Base-by-base conservation (phyloP, 495 filamentous ascomycete species). In the Neurospora sp. region DNA sequence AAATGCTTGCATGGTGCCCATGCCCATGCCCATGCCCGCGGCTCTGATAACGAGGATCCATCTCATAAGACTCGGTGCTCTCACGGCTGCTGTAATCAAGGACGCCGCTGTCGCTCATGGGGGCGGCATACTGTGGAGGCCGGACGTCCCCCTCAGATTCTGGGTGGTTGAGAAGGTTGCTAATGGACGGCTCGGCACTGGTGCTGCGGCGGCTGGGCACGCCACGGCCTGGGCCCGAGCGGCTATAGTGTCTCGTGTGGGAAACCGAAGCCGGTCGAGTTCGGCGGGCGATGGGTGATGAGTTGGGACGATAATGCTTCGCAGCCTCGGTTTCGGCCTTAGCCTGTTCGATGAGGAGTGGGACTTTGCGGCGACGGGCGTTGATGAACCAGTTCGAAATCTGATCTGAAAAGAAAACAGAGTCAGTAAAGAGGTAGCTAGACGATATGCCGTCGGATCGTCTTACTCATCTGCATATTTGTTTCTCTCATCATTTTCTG, bases 341-440 rank as follows among this genome's bases (percentile, higher is more conserved):
- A 0, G 84, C 84, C 73, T 84, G 81, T 44, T 88, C 89, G 37
- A 89, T 85, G 72, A 93, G 82, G 27, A 82, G 82, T 20, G 93
- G 93, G n/a, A 94, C 81, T 74, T 93, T 90, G 53, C 94, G 89
- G 66, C 94, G 86, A 70, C 94, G 87, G 11, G 93, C 93, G 76
- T 97, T 97, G 81, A 97, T 97, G 80, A 97, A 97, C 94, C 94
- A 97, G 78, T 97, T 97, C 74, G 92, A 94, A 70, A 97, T 93
- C 88, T 97, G 81, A 76, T 84, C 83, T 82, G 75, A 53, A 42
- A 48, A 59, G 44, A 22, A 48, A 38, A 35, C 44, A 69, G 38
- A 39, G 76, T 79, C 71, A 73, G 72, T 53, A 44, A 69, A 44
- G 22, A 11, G n/a, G 3, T 69, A 41, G 40, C 22, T 73, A 59